Conservation (phyloP, 1,139 yeast species). For the Geotrichum fermentans region DNA sequence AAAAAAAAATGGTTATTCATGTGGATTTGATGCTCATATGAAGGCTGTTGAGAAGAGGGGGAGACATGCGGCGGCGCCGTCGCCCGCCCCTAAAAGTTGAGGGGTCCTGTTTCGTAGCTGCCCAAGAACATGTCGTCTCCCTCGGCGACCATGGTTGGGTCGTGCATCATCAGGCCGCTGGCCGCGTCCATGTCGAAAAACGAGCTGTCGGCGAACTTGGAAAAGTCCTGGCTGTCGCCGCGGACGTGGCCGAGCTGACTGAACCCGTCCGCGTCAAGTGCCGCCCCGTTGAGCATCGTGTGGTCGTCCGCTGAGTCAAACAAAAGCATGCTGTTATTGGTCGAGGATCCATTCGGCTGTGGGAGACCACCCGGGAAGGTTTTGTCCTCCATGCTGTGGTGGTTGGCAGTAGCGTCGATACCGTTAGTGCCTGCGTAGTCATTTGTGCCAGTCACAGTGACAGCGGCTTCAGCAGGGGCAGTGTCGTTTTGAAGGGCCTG, state of each 20-base stretch:
- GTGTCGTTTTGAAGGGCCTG: too few species aligned
- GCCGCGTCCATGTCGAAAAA: background rate
- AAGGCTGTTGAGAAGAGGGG: slow-evolving; percentile 6
- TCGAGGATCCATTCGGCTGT: background rate
- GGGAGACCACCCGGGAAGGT: too few species aligned
- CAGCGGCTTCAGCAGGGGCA: too few species aligned
- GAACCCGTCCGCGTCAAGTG: too few species aligned
- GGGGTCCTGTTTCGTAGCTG: background rate
- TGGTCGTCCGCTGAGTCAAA: background rate
- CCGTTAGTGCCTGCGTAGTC: too few species aligned
- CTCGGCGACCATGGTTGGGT: background rate
- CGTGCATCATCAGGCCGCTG: background rate
- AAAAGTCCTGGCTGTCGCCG: background rate
- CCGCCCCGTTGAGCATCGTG: background rate
- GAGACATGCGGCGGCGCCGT: too few species aligned
- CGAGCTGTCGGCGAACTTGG: background rate
- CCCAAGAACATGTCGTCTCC: background rate
- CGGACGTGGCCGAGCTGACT: too few species aligned
- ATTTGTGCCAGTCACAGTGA: too few species aligned
- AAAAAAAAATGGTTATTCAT: background rate
- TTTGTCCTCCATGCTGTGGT: background rate
- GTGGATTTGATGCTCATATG: too few species aligned
- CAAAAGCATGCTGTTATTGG: background rate
- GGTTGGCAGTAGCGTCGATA: background rate
- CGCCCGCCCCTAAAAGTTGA: background rate